phyloP scores from a whole-genome alignment of 345 rosid genomes.

The Chamaenerion angustifolium region DNA sequence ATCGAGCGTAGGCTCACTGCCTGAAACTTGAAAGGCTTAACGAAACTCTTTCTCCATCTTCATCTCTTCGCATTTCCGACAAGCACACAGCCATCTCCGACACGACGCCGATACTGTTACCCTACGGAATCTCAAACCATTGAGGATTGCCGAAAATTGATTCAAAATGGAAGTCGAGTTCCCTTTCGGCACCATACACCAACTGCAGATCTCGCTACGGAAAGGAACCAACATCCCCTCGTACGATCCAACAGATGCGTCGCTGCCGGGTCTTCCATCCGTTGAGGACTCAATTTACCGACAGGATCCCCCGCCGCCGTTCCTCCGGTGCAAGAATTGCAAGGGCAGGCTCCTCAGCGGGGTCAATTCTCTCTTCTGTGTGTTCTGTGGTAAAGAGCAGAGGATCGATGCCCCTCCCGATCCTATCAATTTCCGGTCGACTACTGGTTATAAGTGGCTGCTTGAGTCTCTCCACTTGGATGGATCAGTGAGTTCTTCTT shows the following conservation, averaged over 20 bases:
- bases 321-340: constrained; percentile 61
- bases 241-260: constrained; percentile 31
- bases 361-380: constrained; percentile 43
- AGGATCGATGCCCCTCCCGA: constrained; percentile 32
- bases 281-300: constrained; percentile 30
- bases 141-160: not conserved
- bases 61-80: too few species aligned
- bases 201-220: constrained; percentile 51
- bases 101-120: too few species aligned
- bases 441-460: constrained; percentile 50
- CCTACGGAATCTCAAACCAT: not conserved
- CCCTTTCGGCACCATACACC: constrained; percentile 41
- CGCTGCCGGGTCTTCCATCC: constrained; percentile 26
- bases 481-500: constrained; percentile 43
- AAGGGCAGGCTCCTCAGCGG: constrained; percentile 54
- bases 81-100: too few species aligned
- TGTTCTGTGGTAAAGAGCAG: constrained; percentile 59
- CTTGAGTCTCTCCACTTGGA: constrained; percentile 55
- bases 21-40: too few species aligned
- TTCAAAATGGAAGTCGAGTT: constrained; percentile 41
- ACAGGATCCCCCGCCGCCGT: constrained; percentile 45
- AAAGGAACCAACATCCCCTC: constrained; percentile 39
- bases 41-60: too few species aligned
- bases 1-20: too few species aligned
- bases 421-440: constrained; percentile 50